Evolutionary conservation across 148 eudicot genomes (phyloP).

Genomic region (Silene latifolia): DNA sequence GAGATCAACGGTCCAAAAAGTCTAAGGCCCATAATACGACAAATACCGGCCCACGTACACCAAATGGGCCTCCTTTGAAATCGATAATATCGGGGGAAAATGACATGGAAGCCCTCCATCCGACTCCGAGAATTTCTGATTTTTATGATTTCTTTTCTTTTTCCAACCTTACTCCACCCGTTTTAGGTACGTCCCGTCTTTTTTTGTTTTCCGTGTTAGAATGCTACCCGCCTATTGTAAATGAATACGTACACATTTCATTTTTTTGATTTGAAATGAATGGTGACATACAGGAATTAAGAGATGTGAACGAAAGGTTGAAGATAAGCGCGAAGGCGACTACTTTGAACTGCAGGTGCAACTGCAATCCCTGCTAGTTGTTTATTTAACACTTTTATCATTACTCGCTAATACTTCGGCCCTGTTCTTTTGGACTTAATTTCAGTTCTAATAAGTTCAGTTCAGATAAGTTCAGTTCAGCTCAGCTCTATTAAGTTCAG

Average conservation of each 20-base stretch:
- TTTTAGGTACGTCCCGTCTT: constrained; percentile 39
- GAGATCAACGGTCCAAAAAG: constrained; percentile 40
- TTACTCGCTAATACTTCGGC: too few relatives aligned
- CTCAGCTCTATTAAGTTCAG: too few relatives aligned
- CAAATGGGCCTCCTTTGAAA: constrained; percentile 30
- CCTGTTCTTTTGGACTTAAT: too few relatives aligned
- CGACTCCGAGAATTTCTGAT: constrained; percentile 80
- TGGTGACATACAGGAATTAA: constrained; percentile 48
- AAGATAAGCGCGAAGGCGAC: constrained; percentile 69
- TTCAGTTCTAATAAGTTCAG: too few relatives aligned
- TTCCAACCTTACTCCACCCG: constrained; percentile 76
- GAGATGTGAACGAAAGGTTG: constrained; percentile 46
- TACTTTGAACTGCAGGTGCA: constrained; percentile 82
- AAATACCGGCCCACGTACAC: constrained; percentile 18
- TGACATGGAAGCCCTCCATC: constrained; percentile 94
- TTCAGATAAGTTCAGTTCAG: too few relatives aligned
- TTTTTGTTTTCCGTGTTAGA: too few relatives aligned
- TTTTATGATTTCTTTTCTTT: constrained; percentile 89
- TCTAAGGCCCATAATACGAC: constrained; percentile 27
- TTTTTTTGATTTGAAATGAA: not conserved
- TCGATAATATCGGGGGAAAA: constrained; percentile 47
- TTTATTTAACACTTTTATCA: not conserved
- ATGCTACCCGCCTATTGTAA: too few relatives aligned
- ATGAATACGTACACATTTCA: too few relatives aligned
- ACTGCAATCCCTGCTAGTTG: constrained; percentile 1